Conservation (phyloP, 2,329 filamentous ascomycete species). For the Thelonectria blattea region DNA sequence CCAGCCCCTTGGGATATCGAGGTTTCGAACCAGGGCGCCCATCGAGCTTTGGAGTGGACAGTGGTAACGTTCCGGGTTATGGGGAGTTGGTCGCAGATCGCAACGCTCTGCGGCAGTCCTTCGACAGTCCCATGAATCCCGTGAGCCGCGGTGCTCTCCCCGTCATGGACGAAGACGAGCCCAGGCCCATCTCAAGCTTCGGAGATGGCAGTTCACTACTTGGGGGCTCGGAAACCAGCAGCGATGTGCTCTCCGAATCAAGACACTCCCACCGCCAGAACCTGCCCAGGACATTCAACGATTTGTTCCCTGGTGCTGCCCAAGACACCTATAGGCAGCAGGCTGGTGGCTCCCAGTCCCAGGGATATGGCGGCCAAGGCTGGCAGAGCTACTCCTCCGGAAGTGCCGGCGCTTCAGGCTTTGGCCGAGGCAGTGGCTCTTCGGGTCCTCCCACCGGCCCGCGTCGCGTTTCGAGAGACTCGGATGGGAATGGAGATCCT, state of each 20-base stretch:
- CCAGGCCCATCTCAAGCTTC: neutral
- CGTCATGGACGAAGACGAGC: neutral
- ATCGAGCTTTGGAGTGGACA: neutral
- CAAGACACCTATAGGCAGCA: neutral
- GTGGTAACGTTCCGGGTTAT: neutral
- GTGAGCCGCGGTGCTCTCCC: neutral
- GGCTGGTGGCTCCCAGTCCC: neutral
- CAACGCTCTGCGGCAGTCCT: neutral
- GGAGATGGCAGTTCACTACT: neutral
- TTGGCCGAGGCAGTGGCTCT: neutral
- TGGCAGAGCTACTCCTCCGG: neutral
- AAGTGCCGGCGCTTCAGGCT: neutral
- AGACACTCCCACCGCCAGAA: neutral
- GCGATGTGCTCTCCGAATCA: neutral
- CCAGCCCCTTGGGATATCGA: neutral
- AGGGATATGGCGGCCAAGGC: neutral
- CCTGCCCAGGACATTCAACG: neutral
- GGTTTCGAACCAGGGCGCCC: neutral
- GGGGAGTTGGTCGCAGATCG: neutral
- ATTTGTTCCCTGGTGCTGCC: neutral
- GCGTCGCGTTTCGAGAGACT: neutral
- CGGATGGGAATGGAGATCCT: neutral
- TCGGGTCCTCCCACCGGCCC: neutral
- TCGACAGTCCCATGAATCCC: neutral
- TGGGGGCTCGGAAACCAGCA: neutral